phyloP scores from a whole-genome alignment of 2,329 filamentous ascomycete species.

The Fusarium sororula region DNA sequence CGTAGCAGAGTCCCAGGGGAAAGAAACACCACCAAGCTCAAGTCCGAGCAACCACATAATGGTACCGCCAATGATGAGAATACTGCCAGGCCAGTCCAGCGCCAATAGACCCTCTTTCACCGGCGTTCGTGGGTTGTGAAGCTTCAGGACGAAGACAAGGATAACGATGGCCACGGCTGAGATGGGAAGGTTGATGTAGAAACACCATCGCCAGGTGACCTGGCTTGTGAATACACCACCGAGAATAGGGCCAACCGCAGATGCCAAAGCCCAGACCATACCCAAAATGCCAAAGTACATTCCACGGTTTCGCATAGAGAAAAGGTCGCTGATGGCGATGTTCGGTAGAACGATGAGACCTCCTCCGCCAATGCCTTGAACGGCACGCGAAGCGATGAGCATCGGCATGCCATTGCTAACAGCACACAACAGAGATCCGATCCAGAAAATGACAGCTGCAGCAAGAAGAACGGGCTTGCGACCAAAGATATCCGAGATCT shows the following conservation, averaged over 20 bases:
- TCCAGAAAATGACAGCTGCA: conserved; percentile 62
- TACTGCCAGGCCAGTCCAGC: conserved; percentile 65
- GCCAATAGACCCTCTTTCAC: conserved; percentile 69
- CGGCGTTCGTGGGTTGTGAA: conserved; percentile 74
- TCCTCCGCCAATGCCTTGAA: conserved; percentile 67
- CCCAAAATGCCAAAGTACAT: conserved; percentile 63
- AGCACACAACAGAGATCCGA: conserved; percentile 64
- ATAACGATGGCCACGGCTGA: conserved; percentile 58
- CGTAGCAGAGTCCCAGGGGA: conserved; percentile 78
- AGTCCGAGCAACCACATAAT: conserved; percentile 88
- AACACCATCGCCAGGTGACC: conserved; percentile 75
- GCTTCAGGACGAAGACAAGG: conserved; percentile 69
- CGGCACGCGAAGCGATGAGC: conserved; percentile 63
- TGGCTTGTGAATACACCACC: conserved; percentile 74
- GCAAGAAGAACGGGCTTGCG: conserved; percentile 63
- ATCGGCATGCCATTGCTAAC: conserved; percentile 59
- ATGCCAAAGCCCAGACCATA: conserved; percentile 71
- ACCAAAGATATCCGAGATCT: conserved; percentile 67
- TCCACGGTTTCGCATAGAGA: conserved; percentile 60
- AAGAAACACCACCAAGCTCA: conserved; percentile 80
- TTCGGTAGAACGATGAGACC: conserved; percentile 69
- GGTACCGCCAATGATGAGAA: conserved; percentile 76
- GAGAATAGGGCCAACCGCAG: conserved; percentile 71
- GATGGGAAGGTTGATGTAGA: conserved; percentile 70
- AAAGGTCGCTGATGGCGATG: conserved; percentile 65